These are phyloP conservation scores for Eucalyptus polyanthemos DNA, from an alignment of 345 rosid genomes.

Conservation along the genomic window DNA sequence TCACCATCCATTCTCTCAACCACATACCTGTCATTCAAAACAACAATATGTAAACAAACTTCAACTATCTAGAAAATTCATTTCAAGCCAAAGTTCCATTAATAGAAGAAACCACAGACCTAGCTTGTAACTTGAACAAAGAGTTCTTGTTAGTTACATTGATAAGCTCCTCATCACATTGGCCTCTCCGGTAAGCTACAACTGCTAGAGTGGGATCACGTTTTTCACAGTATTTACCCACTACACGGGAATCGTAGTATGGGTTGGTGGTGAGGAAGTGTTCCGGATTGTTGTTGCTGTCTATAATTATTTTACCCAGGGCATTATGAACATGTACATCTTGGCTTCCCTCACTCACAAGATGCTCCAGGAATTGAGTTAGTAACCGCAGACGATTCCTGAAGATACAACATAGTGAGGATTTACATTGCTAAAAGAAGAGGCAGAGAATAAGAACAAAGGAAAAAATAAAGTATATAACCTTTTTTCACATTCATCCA, in stretches of 20 bases:
- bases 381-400: conserved; percentile 99
- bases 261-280: conserved; percentile 97
- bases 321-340: conserved; percentile 99
- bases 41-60: not conserved
- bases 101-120: conserved; percentile 29
- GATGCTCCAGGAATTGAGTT: conserved; percentile 98
- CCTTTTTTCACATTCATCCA: conserved; percentile 50
- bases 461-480: conserved; percentile 14
- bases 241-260: conserved; percentile 95
- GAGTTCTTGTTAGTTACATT: conserved; percentile 97
- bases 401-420: conserved; percentile 14
- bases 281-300: conserved; percentile 98
- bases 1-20: conserved; percentile 98
- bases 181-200: conserved; percentile 95
- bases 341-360: conserved; percentile 99
- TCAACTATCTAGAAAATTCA: not conserved
- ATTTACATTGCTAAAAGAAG: not conserved
- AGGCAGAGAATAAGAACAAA: conserved; percentile 19
- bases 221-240: conserved; percentile 98
- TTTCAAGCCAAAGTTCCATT: not conserved
- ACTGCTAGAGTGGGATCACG: conserved; percentile 99
- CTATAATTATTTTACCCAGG: conserved; percentile 96
- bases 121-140: conserved; percentile 92
- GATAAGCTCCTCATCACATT: conserved; percentile 94
- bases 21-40: conserved; percentile 55